phyloP scores from a whole-genome alignment of 1,139 yeast species.

The Yamadazyma blattariae region DNA sequence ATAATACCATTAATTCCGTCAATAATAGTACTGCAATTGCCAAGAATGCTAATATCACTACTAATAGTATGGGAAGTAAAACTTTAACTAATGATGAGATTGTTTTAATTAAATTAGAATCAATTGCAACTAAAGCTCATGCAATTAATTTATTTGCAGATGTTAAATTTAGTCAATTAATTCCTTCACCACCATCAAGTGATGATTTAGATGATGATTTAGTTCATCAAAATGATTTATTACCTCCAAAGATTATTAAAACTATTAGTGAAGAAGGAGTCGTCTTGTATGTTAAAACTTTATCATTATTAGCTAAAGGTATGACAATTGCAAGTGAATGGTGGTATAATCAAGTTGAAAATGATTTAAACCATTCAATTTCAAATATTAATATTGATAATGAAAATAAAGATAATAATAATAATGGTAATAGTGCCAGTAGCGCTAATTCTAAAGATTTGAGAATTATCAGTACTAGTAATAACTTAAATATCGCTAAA shows the following conservation, averaged over 20 bases:
- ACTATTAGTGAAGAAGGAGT: conserved; percentile 83
- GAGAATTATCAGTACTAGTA: not conserved
- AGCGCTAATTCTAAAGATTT: too few relatives aligned
- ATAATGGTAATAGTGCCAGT: too few relatives aligned
- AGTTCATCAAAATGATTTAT: conserved; percentile 36
- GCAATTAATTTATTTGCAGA: conserved; percentile 89
- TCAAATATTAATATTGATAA: not conserved
- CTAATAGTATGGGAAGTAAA: not conserved
- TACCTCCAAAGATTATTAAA: conserved; percentile 60
- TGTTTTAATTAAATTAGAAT: conserved; percentile 56
- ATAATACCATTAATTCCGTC: too few relatives aligned
- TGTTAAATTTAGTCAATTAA: conserved; percentile 79
- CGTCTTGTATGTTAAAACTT: conserved; percentile 76
- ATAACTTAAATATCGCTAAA: conserved; percentile 22
- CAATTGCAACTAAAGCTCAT: conserved; percentile 84
- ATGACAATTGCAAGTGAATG: conserved; percentile 83
- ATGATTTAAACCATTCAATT: conserved; percentile 1
- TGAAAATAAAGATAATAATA: not conserved
- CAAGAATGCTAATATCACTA: not conserved
- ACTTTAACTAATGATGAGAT: conserved; percentile 30
- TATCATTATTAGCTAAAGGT: conserved; percentile 78
- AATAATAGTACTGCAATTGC: too few relatives aligned
- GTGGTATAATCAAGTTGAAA: conserved; percentile 63
- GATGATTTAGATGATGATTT: conserved; percentile 39
- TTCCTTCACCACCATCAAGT: conserved; percentile 71